Base-by-base conservation (phyloP, 2,329 filamentous ascomycete genomes). In the Cladobotryum protrusum region DNA sequence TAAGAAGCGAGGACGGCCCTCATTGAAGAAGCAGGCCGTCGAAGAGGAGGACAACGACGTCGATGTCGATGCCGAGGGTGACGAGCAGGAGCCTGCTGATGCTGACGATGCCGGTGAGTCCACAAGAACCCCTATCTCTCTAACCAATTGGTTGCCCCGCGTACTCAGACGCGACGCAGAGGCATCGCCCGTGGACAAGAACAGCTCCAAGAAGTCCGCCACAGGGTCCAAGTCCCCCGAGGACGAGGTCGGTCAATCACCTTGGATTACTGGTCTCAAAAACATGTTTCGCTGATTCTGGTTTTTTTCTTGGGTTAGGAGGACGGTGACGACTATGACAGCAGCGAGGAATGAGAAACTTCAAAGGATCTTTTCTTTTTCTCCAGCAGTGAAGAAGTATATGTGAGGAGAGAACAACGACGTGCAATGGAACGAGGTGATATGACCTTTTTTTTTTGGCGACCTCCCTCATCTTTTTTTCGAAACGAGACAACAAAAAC, bases 211-310 rank as follows among this genome's bases (percentile, higher is more conserved):
- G 12, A 46, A 36, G 24, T 36, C 34, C 44, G 36, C 51, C 47
- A 15, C 49, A 51, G 20, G 50, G 34, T 29, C 37, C 50, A 32
- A 52, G 50, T 52, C 50, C 33, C 48, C 42, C 33, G 58, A 44
- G 39, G 50, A 59, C 42, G 61, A 64, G 63, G 63, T 66, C 52
- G 54, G 58, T 61, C 52, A 49, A 48, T 46, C 53, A 49, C 49
- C 54, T 11, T 62, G 53, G 56, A 45, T 57, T 48, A 53, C 57
- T 11, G 55, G 50, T 45, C 41, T 56, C 35, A 56, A 54, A 53
- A 57, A 49, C 40, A 55, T 57, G 36, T 60, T 63, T 64, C 34
- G 55, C 63, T 66, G 54, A 66, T 61, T 37, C 18, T 15, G 43
- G 48, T 29, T 29, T 29, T 29, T 29, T 29, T 5, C 18, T 39